phyloP scores from a whole-genome alignment of 164 flowering plant species.

The Paratinospora sagittata region DNA sequence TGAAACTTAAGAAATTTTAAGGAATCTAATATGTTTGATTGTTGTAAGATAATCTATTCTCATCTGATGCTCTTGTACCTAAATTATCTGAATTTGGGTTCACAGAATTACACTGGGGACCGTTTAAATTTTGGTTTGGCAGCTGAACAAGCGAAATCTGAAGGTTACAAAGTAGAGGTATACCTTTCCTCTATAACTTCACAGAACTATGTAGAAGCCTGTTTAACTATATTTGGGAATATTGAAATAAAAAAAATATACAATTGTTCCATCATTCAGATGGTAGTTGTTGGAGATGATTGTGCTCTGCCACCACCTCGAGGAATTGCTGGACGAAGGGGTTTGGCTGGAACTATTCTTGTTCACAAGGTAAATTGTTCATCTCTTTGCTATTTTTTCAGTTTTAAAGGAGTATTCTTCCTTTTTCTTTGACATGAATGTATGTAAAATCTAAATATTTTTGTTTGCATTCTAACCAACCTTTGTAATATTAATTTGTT shows the following conservation, averaged over 20 bases:
- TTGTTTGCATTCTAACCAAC: too few species aligned
- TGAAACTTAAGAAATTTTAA: neutral
- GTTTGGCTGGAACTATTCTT: constrained; percentile 92
- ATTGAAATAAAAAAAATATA: neutral
- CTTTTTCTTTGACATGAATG: too few species aligned
- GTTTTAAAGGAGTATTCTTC: neutral
- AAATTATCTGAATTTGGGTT: constrained; percentile 8
- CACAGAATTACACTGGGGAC: constrained; percentile 94
- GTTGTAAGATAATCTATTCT: neutral
- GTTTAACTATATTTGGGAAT: neutral
- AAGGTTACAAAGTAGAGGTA: constrained; percentile 93
- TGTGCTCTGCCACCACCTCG: constrained; percentile 98
- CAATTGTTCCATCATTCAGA: constrained; percentile 33
- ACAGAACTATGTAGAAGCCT: neutral
- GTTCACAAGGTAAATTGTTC: constrained; percentile 66
- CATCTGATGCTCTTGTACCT: constrained; percentile 6
- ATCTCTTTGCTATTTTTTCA: neutral
- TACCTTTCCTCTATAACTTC: neutral
- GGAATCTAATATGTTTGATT: neutral
- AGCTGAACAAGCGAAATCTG: constrained; percentile 93
- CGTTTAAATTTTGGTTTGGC: constrained; percentile 97
- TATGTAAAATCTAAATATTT: too few species aligned
- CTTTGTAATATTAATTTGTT: too few species aligned
- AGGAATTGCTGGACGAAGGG: constrained; percentile 92
- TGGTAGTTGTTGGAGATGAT: constrained; percentile 94